A percentile compares a stretch with the other conserved stretches of the same genome.
phyloP scores from a whole-genome alignment of 1,284 basidiomycete species.

The Rhodotorula sp. region DNA sequence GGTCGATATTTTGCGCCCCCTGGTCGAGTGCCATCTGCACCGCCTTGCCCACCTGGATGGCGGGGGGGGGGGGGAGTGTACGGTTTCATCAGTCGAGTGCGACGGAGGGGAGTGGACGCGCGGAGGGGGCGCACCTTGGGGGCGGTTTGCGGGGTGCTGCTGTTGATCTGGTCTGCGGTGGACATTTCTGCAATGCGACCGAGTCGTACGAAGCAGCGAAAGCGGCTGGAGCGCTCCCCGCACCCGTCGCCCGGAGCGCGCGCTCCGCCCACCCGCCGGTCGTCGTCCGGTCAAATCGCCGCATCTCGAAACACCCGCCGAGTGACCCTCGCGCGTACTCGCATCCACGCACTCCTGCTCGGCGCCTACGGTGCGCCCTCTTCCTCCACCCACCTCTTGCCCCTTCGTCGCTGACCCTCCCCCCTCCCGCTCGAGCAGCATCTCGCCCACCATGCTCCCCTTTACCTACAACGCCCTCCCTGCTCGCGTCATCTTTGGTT shows the following conservation, averaged over 20 bases:
- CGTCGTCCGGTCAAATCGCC: too few relatives aligned
- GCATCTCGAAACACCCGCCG: too few relatives aligned
- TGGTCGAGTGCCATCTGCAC: constrained; percentile 39
- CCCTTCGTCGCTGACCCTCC: neutral
- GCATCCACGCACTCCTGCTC: too few relatives aligned
- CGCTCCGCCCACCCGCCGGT: too few relatives aligned
- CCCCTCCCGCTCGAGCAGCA: neutral
- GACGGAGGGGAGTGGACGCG: too few relatives aligned
- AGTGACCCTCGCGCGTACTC: too few relatives aligned
- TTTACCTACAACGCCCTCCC: constrained; percentile 55
- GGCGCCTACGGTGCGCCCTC: too few relatives aligned
- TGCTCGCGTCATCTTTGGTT: constrained; percentile 55
- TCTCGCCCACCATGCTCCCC: constrained; percentile 43
- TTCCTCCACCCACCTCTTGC: neutral
- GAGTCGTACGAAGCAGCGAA: neutral
- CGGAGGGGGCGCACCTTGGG: constrained; percentile 8
- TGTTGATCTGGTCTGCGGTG: constrained; percentile 8
- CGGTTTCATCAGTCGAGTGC: neutral
- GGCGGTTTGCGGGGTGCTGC: neutral
- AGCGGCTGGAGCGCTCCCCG: too few relatives aligned
- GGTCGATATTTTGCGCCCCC: constrained; percentile 41
- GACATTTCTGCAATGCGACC: neutral
- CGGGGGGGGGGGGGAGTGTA: neutral
- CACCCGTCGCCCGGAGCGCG: too few relatives aligned
- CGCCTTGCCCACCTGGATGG: constrained; percentile 43